Evolutionary conservation across 768 basidiomycete genomes (phyloP).

Genomic region (Lanmaoa pseudosensibilis): DNA sequence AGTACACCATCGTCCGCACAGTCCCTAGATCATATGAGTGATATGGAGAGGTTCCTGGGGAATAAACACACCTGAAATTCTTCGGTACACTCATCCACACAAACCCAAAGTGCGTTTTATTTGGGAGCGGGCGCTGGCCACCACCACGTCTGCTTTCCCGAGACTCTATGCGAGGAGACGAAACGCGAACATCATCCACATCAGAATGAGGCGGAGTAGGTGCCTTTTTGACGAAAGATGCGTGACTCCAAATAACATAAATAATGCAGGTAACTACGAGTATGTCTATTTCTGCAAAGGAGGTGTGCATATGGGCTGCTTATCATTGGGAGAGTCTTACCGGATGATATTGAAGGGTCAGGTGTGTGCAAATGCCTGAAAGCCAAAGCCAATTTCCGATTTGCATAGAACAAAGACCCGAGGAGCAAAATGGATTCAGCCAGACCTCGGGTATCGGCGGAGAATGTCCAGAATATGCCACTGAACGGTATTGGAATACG

Average conservation of each 20-base stretch:
- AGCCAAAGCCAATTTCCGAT: conserved; percentile 37
- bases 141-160: conserved; percentile 46
- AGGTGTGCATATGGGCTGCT: conserved; percentile 1
- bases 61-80: conserved; percentile 65
- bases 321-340: conserved; percentile 34
- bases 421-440: conserved; percentile 67
- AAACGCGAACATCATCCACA: conserved; percentile 19
- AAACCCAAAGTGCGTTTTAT: conserved; percentile 61
- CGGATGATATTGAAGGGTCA: conserved; percentile 51
- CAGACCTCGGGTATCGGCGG: conserved; percentile 60
- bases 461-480: conserved; percentile 43
- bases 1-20: conserved; percentile 83
- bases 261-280: conserved; percentile 54
- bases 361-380: conserved; percentile 15
- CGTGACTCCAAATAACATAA: conserved; percentile 65
- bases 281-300: conserved; percentile 52
- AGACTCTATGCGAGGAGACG: conserved; percentile 48
- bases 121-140: conserved; percentile 25
- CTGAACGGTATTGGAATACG: conserved; percentile 46
- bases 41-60: background rate
- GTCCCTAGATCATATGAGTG: conserved; percentile 49
- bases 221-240: conserved; percentile 38
- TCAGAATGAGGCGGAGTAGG: conserved; percentile 14
- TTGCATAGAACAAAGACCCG: conserved; percentile 58
- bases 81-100: conserved; percentile 92